phyloP scores from a whole-genome alignment of 257 asterid genomes.

The Penstemon newberryi region DNA sequence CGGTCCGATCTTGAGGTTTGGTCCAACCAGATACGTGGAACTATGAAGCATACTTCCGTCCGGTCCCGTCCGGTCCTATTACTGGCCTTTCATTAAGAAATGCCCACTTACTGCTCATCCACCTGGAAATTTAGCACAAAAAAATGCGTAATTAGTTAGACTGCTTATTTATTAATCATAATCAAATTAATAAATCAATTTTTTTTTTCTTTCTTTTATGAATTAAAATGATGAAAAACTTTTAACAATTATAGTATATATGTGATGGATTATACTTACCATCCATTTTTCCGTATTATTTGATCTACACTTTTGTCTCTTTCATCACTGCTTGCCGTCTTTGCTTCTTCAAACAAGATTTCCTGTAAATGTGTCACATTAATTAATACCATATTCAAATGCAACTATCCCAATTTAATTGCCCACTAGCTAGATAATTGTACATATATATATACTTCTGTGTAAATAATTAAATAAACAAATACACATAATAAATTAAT shows the following conservation, averaged over 20 bases:
- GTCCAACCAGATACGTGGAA: constrained; percentile 44
- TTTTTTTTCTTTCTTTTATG: no score
- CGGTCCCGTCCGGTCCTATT: constrained; percentile 39
- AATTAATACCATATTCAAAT: background rate
- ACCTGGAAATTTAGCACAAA: constrained; percentile 43
- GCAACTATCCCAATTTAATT: no score
- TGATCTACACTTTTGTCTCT: constrained; percentile 47
- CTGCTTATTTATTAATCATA: no score
- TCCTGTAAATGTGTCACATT: constrained; percentile 28
- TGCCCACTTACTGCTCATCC: constrained; percentile 80
- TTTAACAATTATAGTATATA: background rate
- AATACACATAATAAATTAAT: no score
- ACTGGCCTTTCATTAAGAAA: constrained; percentile 87
- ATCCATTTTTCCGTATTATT: constrained; percentile 58
- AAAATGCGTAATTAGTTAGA: no score
- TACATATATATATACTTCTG: background rate
- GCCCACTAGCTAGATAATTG: background rate
- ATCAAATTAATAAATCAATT: no score
- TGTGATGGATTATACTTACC: constrained; percentile 39
- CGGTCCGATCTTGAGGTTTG: constrained; percentile 29
- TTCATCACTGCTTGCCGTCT: constrained; percentile 19
- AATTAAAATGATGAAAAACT: background rate
- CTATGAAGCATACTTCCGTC: constrained; percentile 56
- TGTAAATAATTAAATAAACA: no score
- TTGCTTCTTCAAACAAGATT: constrained; percentile 37